Evolutionary conservation across 306 rosid genomes (phyloP).

Genomic region (Carpinus viminea): DNA sequence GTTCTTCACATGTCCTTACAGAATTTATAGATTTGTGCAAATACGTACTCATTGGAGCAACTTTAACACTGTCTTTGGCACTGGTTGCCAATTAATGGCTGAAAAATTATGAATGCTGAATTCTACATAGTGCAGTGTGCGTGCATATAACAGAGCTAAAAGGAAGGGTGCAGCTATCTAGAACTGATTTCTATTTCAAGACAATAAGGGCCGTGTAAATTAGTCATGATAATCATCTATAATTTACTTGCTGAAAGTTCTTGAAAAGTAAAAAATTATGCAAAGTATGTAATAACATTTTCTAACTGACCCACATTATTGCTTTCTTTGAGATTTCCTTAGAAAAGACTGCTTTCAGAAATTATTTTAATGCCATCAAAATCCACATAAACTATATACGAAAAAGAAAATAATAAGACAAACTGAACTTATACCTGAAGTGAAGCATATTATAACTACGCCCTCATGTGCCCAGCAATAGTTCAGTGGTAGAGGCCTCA

Average conservation of each 20-base stretch:
- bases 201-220: background rate
- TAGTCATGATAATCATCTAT: background rate
- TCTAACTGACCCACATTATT: background rate
- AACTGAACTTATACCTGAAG: constrained; percentile 66
- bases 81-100: background rate
- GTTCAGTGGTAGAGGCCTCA: constrained; percentile 31
- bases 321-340: background rate
- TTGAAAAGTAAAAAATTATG: background rate
- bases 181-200: background rate
- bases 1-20: background rate
- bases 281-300: background rate
- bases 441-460: constrained; percentile 72
- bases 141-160: background rate
- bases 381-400: background rate
- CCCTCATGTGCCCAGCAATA: constrained; percentile 72
- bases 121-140: background rate
- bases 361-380: background rate
- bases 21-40: background rate
- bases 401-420: background rate
- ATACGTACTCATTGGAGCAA: background rate
- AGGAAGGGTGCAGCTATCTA: background rate
- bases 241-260: background rate
- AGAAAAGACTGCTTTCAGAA: background rate
- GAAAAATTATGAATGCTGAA: background rate
- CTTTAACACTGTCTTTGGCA: background rate